These are phyloP conservation scores for Fomes fomentarius DNA, from an alignment of 1,284 basidiomycete genomes.

Conservation along the genomic window DNA sequence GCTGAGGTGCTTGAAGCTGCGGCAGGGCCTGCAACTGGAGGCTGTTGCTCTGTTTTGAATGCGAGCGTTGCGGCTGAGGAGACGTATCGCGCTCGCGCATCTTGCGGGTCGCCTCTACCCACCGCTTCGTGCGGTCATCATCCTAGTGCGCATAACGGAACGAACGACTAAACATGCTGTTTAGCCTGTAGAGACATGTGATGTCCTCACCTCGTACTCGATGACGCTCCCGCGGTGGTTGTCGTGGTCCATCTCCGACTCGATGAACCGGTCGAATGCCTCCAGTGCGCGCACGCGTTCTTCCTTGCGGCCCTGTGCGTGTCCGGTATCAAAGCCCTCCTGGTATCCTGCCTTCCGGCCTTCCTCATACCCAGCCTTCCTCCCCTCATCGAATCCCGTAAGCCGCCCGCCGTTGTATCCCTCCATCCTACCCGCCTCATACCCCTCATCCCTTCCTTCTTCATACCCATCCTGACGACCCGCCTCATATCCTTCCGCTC, in stretches of 20 bases:
- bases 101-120: conserved; percentile 32
- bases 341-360: conserved; percentile 42
- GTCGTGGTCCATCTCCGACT: conserved; percentile 42
- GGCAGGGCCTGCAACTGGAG: not conserved
- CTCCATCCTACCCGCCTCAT: conserved; percentile 45
- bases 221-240: conserved; percentile 31
- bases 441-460: conserved; percentile 51
- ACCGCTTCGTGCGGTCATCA: conserved; percentile 32
- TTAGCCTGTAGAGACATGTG: not conserved
- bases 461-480: conserved; percentile 36
- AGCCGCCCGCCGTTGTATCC: conserved; percentile 50
- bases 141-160: conserved; percentile 9
- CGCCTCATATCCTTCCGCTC: conserved; percentile 40
- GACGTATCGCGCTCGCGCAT: conserved; percentile 23
- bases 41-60: not conserved
- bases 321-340: conserved; percentile 48
- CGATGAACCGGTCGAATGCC: conserved; percentile 57
- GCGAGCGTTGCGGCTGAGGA: conserved; percentile 6
- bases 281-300: conserved; percentile 54
- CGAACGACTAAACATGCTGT: not conserved
- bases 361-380: conserved; percentile 31
- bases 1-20: conserved; percentile 4
- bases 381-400: conserved; percentile 43
- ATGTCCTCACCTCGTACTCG: conserved; percentile 22
- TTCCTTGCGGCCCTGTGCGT: conserved; percentile 47